Base-by-base conservation (phyloP, 495 filamentous ascomycete species). In the Penicillium lagena region DNA sequence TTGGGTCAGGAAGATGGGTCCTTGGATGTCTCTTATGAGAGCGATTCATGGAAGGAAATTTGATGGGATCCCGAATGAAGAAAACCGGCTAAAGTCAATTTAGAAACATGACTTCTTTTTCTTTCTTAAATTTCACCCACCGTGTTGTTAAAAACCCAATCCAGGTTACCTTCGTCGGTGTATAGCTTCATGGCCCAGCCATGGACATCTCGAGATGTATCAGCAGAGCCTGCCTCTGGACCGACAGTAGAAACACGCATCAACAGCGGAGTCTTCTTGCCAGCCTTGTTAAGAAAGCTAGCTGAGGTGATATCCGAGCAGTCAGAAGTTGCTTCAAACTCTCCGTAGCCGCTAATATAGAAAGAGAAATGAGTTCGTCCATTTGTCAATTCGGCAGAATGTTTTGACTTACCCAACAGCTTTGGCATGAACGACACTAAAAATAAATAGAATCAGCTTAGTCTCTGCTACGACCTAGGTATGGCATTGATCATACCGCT, bases 141-240 rank as follows among this genome's bases (percentile, higher is more conserved):
- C 1, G 54, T 59, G 13, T 63, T 61, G 42, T 66, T 65, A 13
- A 59, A 56, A 13, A 70, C 67, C 47, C 56, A 60, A 48, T 90
- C 86, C 58, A 79, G 81, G 57, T 89, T 89, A 9, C 85, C 85
- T 52, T 93, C 85, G 27, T 85, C 71, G 2, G 87, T 90, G 57
- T 85, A 89, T 61, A 90, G 80, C 70, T 87, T 87, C 63, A 86
- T 64, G 9, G 79, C 71, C 55, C 80, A 86, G 4, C 85, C 85
- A 45, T 80, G 69, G 9, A 82, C 77, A 64, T 87, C 83, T 7
- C 85, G 72, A 1, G 77, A 71, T 2, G 76, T 79, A 43, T 87
- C 85, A 28, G 83, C 62, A 28, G 78, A 82, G 12, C 82, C 84
- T 47, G 77, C 72, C 58, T 84, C 82, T 22, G 73, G 71, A 17